Evolutionary conservation across 1,284 basidiomycete genomes (phyloP).

Genomic region (Exobasidium cylindrosporum): DNA sequence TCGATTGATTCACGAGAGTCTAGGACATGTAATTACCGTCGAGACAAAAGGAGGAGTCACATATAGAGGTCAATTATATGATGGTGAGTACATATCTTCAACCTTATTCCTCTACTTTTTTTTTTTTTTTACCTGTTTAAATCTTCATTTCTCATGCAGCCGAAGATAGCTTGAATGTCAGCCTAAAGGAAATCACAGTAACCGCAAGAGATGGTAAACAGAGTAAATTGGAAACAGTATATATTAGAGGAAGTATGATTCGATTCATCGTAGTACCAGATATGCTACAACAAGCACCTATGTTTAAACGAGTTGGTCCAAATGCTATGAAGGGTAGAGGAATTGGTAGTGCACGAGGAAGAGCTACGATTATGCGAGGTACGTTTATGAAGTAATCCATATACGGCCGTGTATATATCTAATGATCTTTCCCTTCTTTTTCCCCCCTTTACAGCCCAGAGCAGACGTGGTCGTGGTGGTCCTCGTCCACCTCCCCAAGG

Average conservation of each 20-base stretch:
- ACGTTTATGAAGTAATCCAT: conserved; percentile 14
- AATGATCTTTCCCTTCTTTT: background rate
- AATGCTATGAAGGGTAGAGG: conserved; percentile 98
- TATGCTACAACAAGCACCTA: conserved; percentile 98
- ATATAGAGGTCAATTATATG: conserved; percentile 94
- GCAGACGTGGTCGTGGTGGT: conserved; percentile 5
- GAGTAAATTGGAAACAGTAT: conserved; percentile 98
- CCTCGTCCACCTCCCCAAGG: conserved; percentile 5
- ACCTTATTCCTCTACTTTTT: background rate
- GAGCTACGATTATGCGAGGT: conserved; percentile 90
- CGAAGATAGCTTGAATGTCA: conserved; percentile 97
- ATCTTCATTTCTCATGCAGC: conserved; percentile 64
- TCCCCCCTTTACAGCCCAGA: conserved; percentile 9
- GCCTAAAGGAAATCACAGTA: conserved; percentile 92
- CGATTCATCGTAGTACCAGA: conserved; percentile 97
- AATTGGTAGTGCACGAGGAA: conserved; percentile 95
- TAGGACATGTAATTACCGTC: conserved; percentile 94
- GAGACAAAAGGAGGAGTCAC: conserved; percentile 96
- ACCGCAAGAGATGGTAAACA: conserved; percentile 97
- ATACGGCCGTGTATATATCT: background rate
- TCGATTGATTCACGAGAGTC: conserved; percentile 60
- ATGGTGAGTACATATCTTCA: conserved; percentile 56
- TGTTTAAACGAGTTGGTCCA: conserved; percentile 98
- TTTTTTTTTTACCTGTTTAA: background rate
- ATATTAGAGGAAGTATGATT: conserved; percentile 92